phyloP scores from a whole-genome alignment of 2,329 filamentous ascomycete species.

The Xylariales sp. region DNA sequence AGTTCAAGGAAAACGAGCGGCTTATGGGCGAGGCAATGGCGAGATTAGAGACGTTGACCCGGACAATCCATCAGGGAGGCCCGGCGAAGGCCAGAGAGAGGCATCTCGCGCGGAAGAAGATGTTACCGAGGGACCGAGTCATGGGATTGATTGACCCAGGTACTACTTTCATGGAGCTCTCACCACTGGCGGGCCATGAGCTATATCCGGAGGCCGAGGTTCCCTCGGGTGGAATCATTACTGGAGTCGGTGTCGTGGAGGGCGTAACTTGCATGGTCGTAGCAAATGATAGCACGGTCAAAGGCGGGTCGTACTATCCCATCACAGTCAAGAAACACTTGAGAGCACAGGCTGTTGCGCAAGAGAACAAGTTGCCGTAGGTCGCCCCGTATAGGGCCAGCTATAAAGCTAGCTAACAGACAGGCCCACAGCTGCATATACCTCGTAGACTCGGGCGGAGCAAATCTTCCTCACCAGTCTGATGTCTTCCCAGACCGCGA shows the following conservation, averaged over 20 bases:
- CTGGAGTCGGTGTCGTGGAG: constrained; percentile 83
- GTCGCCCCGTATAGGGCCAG: constrained; percentile 19
- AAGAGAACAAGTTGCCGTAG: constrained; percentile 73
- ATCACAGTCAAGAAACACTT: constrained; percentile 98
- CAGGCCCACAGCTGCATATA: constrained; percentile 69
- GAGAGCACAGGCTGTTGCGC: constrained; percentile 82
- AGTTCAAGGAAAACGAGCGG: constrained; percentile 75
- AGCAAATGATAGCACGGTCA: constrained; percentile 94
- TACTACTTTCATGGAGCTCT: constrained; percentile 89
- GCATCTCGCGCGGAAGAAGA: constrained; percentile 83
- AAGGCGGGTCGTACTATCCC: constrained; percentile 94
- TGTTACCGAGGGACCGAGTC: constrained; percentile 87
- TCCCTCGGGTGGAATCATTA: constrained; percentile 85
- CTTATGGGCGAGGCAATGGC: constrained; percentile 72
- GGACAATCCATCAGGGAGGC: constrained; percentile 70
- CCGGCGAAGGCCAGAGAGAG: constrained; percentile 79
- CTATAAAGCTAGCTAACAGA: constrained; percentile 2
- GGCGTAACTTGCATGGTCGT: constrained; percentile 91
- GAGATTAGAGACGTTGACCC: constrained; percentile 65
- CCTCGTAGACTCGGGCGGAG: constrained; percentile 91
- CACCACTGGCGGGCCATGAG: constrained; percentile 80
- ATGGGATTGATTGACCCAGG: constrained; percentile 84
- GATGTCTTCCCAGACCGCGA: constrained; percentile 94
- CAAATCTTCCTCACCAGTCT: constrained; percentile 90
- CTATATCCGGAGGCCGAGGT: constrained; percentile 85